Conservation (phyloP, 352 stramenopile species). For the Pythium myriotylum region DNA sequence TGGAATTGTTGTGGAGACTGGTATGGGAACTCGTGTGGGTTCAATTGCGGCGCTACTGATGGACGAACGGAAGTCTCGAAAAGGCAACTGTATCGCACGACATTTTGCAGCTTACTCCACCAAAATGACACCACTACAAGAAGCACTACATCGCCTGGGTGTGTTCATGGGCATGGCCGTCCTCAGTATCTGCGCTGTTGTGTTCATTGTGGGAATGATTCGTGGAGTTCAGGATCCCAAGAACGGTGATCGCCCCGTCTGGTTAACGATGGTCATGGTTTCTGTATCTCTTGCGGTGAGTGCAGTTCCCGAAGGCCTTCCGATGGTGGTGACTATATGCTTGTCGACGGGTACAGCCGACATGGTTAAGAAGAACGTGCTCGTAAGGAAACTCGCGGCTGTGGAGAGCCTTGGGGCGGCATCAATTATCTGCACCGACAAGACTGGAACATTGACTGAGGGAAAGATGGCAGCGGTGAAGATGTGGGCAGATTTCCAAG, state of each 20-base stretch:
- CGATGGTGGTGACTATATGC: slow-evolving; percentile 38
- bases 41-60: slow-evolving; percentile 29
- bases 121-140: slow-evolving; percentile 85
- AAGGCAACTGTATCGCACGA: slow-evolving; percentile 20
- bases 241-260: slow-evolving; percentile 75
- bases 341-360: slow-evolving; percentile 31
- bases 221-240: slow-evolving; percentile 49
- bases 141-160: slow-evolving; percentile 92
- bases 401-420: slow-evolving; percentile 72
- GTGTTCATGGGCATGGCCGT: slow-evolving; percentile 84
- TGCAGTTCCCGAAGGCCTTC: slow-evolving; percentile 40
- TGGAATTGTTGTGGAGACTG: slow-evolving; percentile 23
- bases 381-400: slow-evolving; percentile 51
- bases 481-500: slow-evolving; percentile 40
- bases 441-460: slow-evolving; percentile 91
- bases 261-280: slow-evolving; percentile 88
- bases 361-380: slow-evolving; percentile 44
- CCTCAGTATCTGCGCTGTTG: slow-evolving; percentile 86
- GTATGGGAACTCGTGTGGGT: slow-evolving; percentile 27
- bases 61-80: slow-evolving; percentile 50
- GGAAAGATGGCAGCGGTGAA: slow-evolving; percentile 60
- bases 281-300: slow-evolving; percentile 63
- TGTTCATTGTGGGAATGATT: slow-evolving; percentile 78
- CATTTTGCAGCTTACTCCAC: slow-evolving; percentile 36
- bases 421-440: slow-evolving; percentile 88